Conservation (phyloP, 768 basidiomycete species). For the Lactarius psammicola region DNA sequence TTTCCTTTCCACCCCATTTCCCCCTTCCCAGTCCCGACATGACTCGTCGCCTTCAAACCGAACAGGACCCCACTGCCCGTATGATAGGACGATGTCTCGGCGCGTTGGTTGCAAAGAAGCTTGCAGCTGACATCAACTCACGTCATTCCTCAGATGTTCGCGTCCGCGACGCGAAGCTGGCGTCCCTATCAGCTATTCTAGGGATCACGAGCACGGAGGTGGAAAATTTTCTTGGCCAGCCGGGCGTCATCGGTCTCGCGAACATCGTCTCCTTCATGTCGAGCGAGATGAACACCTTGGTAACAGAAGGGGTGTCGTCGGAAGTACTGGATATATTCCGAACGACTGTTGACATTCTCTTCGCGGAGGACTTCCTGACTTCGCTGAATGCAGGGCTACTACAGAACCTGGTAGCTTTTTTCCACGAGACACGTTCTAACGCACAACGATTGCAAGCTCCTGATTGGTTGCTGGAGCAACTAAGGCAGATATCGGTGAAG, state of each 20-base stretch:
- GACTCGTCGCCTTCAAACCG: neutral
- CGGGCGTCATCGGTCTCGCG: neutral
- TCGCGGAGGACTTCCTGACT: neutral
- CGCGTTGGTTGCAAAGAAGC: neutral
- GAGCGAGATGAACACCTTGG: neutral
- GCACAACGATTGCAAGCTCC: neutral
- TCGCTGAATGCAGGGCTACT: neutral
- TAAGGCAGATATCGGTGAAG: neutral
- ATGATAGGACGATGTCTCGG: neutral
- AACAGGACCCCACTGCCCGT: neutral
- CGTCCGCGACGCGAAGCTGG: neutral
- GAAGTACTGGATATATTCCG: neutral
- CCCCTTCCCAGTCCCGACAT: neutral
- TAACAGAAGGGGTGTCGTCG: neutral
- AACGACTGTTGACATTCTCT: neutral
- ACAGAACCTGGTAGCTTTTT: neutral
- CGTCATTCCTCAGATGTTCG: no score
- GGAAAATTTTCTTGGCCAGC: neutral
- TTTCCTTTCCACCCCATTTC: neutral
- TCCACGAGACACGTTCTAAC: neutral
- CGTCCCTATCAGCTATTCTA: neutral
- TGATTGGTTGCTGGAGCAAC: neutral
- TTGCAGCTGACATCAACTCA: neutral
- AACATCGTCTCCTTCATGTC: neutral
- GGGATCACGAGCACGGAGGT: neutral